Evolutionary conservation across 1,139 yeast genomes (phyloP).

Genomic region (Taphrina deformans): DNA sequence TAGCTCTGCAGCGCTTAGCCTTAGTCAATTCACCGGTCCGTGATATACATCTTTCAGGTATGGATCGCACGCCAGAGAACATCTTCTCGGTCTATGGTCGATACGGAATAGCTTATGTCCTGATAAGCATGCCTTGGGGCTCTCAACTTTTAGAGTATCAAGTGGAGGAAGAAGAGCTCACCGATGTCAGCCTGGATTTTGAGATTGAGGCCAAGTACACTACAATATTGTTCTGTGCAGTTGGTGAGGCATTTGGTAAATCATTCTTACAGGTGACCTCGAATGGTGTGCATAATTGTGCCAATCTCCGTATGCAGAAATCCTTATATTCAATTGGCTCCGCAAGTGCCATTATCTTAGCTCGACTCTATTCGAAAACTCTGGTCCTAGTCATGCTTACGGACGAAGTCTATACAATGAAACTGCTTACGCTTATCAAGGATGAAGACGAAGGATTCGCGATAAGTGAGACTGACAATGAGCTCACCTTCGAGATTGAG

Average conservation of each 20-base stretch:
- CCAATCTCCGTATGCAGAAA: not conserved
- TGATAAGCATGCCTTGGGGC: slow-evolving; percentile 11
- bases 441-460: not conserved
- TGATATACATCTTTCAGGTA: not conserved
- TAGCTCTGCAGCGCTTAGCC: not conserved
- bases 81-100: not conserved
- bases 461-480: not conserved
- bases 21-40: not conserved
- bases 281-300: not conserved
- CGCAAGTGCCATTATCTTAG: not conserved
- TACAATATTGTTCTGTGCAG: not conserved
- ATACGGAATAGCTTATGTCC: not conserved
- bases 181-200: slow-evolving; percentile 1
- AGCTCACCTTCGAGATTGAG: not conserved
- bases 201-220: not conserved
- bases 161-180: not conserved
- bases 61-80: not conserved
- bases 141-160: not conserved
- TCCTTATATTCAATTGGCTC: not conserved
- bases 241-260: not conserved
- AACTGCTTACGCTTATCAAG: not conserved
- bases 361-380: not conserved
- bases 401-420: not conserved
- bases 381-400: not conserved
- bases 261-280: not conserved